Conservation (phyloP, 495 filamentous ascomycete species). For the Tuber aestivum region DNA sequence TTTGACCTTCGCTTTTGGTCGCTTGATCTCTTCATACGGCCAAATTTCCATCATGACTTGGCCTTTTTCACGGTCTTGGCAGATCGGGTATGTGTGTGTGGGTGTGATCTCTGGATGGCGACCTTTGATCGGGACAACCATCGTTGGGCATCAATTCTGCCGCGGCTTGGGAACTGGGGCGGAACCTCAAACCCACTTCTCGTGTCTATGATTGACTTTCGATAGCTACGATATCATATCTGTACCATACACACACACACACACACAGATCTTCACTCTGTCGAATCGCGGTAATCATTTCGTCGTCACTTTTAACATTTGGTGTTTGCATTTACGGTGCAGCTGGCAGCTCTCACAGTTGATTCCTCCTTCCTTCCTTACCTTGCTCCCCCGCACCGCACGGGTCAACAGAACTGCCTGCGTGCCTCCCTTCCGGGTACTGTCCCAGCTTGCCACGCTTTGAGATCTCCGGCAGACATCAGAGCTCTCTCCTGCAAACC, state of each 20-base stretch:
- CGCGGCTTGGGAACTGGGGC: not conserved
- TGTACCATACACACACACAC: not conserved
- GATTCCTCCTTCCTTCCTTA: not conserved
- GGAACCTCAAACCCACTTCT: not conserved
- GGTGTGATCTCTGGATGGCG: not conserved
- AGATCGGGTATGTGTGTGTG: not conserved
- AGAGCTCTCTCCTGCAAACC: not conserved
- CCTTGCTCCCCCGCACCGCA: not conserved
- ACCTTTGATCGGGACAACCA: not conserved
- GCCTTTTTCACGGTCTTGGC: not conserved
- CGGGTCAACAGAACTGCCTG: not conserved
- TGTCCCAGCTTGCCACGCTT: not conserved
- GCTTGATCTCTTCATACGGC: not conserved
- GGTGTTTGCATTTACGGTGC: not conserved
- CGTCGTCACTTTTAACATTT: not conserved
- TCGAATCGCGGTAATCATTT: not conserved
- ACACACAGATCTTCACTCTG: not conserved
- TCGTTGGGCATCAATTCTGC: not conserved
- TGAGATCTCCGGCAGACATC: not conserved
- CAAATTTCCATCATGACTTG: not conserved
- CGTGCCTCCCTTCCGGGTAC: not conserved
- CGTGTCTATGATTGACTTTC: not conserved
- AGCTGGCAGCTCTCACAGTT: not conserved
- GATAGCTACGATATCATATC: not conserved
- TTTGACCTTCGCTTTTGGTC: not conserved